Conservation (phyloP, 257 asterid species). For the Solanum etuberosum region DNA sequence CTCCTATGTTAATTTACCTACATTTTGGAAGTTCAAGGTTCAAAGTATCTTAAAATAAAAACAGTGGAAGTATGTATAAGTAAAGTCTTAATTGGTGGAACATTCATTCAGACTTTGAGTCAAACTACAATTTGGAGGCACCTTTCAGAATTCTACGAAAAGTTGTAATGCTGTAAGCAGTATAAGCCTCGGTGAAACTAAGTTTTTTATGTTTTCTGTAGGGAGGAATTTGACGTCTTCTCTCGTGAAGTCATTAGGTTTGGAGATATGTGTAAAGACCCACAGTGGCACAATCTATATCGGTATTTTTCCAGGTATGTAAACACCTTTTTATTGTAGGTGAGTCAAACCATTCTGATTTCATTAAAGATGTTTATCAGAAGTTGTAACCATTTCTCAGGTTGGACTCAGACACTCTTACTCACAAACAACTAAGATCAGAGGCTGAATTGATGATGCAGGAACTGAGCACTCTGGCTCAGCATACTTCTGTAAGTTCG, state of each 20-base stretch:
- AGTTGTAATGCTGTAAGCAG: background rate
- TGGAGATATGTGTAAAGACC: conserved; percentile 93
- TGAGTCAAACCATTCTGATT: background rate
- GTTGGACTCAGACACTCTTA: conserved; percentile 71
- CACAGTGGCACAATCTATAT: conserved; percentile 92
- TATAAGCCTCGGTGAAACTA: background rate
- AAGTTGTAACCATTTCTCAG: conserved; percentile 25
- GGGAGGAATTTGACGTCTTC: conserved; percentile 91
- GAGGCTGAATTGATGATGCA: conserved; percentile 87
- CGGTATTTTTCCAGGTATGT: conserved; percentile 77
- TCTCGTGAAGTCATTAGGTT: conserved; percentile 88
- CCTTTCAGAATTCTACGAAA: background rate
- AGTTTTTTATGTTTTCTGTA: conserved; percentile 17
- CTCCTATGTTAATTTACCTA: background rate
- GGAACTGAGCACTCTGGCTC: conserved; percentile 77
- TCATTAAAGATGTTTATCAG: background rate
- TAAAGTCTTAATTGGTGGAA: background rate
- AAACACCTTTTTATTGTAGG: background rate
- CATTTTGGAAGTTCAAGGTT: background rate
- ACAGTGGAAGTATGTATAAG: background rate
- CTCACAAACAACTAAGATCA: conserved; percentile 48
- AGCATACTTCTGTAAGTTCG: conserved; percentile 81
- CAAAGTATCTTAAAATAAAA: background rate
- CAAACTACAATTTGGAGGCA: background rate
- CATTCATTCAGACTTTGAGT: background rate